Evolutionary conservation across 2,329 filamentous ascomycete genomes (phyloP), one percentile per base, ranked within the genome.

Genomic region (Sphaerostilbella broomeana): DNA sequence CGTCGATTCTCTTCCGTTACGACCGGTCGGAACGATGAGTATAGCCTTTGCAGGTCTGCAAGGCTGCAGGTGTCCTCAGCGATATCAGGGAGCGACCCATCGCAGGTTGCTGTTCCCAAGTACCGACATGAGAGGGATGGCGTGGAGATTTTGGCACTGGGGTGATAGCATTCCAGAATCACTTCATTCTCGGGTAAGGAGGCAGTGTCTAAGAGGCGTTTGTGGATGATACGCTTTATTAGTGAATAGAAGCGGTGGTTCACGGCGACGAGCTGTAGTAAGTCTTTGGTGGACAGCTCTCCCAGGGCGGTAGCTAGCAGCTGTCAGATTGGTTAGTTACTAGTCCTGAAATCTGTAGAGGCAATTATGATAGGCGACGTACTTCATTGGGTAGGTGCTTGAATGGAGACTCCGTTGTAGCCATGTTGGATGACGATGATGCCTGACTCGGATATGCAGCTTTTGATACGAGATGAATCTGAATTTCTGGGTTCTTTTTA

Each of bases 81-180:
- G 9, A 48, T 29, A 8, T 35, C 16, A 4, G 38, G 42, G n/a
- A n/a, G n/a, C n/a, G n/a, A n/a, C 0, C 45, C 47, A 3, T 51
- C 47, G 12, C 34, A 38, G 2, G 42, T 21, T 5, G 47, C 68
- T 2, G 81, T 86, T 20, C 74, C 77, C 9, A 81, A 65, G 46
- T 82, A 82, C 30, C 77, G 68, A 60, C 85, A 89, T 54, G 60
- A 59, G 10, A 87, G 69, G 39, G 79, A 79, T 0, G 84, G 81
- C 15, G 83, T 80, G 5, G 73, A 79, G 35, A 83, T 67, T 58
- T 80, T 81, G 17, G 73, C 78, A 46, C 70, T 77, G 0, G 85
- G 86, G 47, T 84, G 84, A 54, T 84, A 89, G 57, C 83, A 86
- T 63, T 90, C 84, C 28, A 94, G 74, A 25, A 89, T 76, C 26